Base-by-base conservation (phyloP, 495 filamentous ascomycete species). In the Penicillium flavigenum region DNA sequence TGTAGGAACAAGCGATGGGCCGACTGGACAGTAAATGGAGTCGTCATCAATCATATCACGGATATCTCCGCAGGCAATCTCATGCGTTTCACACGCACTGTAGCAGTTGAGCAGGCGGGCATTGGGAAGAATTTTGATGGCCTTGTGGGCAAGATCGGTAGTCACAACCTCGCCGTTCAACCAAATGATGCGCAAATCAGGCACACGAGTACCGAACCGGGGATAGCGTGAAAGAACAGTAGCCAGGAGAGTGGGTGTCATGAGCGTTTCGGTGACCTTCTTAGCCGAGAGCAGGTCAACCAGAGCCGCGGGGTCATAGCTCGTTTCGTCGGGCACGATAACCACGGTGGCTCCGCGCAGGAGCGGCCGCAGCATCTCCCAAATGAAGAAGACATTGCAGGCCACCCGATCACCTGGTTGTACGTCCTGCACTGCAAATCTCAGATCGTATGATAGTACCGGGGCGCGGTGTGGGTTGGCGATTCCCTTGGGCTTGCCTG, bases 351-450 rank as follows among this genome's bases (percentile, higher is more conserved):
- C 86, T 63, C 86, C 86, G 22, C 86, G 78, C 46, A 89, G 58
- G n/a, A 89, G 72, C 11, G 86, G 86, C 11, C 86, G 81, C 27
- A 89, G 55, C n/a, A 88, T 87, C 58, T 89, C 86, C 86, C 86
- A 89, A 49, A 89, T 72, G 65, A 89, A 89, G 63, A 87, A 89
- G 20, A 88, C 86, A 78, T 89, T 89, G 63, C 85, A 89, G 19
- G 86, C 86, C 11, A 88, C 85, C 2, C 86, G 81, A 57, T 88
- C 86, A 3, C 85, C 83, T 0, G 82, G 84, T 24, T 77, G 69
- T 5, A 86, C 69, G 65, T 89, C 84, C 53, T 81, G 84, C 1
- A 88, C 62, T 11, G 63, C 74, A 63, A 88, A 89, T 70, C 86
- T 73, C 54, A 87, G 60, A 60, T 87, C 73, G 59, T 88, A 89